Percentiles rank a stretch among this genome's conserved stretches.
Conservation (phyloP, 805 yeast genomes). For the Starmerella lactis-condensi region DNA sequence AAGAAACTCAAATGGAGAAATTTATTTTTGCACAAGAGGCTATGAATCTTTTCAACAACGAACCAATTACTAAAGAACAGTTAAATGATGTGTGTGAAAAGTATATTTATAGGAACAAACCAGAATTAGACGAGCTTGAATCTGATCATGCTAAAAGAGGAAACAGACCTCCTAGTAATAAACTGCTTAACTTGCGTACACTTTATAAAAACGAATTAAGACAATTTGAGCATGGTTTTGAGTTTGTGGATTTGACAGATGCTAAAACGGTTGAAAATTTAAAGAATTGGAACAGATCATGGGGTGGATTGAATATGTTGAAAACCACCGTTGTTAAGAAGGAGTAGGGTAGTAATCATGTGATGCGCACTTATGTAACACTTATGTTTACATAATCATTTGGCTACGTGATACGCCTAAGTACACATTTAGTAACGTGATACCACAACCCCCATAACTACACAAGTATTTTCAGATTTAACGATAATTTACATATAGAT, state of each 20-base stretch:
- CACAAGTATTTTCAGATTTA: neutral
- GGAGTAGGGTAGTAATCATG: too few species aligned
- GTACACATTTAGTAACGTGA: too few species aligned
- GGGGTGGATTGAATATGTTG: constrained; percentile 36
- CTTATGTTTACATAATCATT: too few species aligned
- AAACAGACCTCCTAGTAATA: constrained; percentile 67
- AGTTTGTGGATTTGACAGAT: constrained; percentile 53
- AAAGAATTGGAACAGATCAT: constrained; percentile 62
- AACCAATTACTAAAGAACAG: constrained; percentile 38
- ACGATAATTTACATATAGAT: neutral
- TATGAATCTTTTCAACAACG: constrained; percentile 6
- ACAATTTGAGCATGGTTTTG: constrained; percentile 48
- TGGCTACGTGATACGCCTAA: too few species aligned
- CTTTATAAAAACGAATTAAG: constrained; percentile 41
- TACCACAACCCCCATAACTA: too few species aligned
- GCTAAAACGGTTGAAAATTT: constrained; percentile 38
- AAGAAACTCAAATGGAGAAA: constrained; percentile 17
- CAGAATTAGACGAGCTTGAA: constrained; percentile 47
- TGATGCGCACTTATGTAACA: too few species aligned
- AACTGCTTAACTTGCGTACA: constrained; percentile 48
- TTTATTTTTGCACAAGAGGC: constrained; percentile 10
- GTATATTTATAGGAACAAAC: constrained; percentile 48
- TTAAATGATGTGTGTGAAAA: constrained; percentile 41
- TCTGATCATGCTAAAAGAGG: constrained; percentile 54
- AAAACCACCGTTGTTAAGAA: constrained; percentile 5